Evolutionary conservation across 345 rosid genomes (phyloP).

Genomic region (Eutrema japonicum): DNA sequence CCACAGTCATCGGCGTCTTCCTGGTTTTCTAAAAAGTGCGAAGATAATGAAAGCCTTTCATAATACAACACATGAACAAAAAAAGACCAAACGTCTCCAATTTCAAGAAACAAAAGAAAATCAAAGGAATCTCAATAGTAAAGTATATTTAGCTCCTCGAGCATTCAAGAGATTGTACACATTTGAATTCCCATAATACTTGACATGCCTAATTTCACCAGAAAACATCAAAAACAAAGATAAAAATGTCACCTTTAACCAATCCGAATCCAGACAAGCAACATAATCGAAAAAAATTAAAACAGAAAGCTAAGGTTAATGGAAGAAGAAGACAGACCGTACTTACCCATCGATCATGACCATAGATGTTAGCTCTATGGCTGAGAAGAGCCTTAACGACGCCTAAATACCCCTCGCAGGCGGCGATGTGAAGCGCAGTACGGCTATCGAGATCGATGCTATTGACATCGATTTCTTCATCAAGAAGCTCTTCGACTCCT

Average conservation of each 20-base stretch:
- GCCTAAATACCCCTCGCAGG: conserved; percentile 93
- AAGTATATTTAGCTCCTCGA: conserved; percentile 86
- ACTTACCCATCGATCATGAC: conserved; percentile 99
- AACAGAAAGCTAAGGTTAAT: neutral
- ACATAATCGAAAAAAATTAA: neutral
- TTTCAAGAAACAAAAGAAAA: neutral
- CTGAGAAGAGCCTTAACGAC: conserved; percentile 63
- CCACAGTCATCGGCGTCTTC: conserved; percentile 87
- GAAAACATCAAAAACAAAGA: neutral
- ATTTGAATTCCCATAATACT: conserved; percentile 80
- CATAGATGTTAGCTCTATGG: conserved; percentile 75
- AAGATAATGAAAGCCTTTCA: conserved; percentile 10
- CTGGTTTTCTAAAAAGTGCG: conserved; percentile 64
- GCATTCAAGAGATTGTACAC: conserved; percentile 80
- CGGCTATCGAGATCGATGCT: conserved; percentile 91
- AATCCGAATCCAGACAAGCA: neutral
- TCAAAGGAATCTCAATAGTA: neutral
- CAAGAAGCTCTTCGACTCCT: conserved; percentile 77
- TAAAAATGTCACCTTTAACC: neutral
- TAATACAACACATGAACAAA: conserved; percentile 16
- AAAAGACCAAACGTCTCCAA: neutral
- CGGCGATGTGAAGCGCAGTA: conserved; percentile 88
- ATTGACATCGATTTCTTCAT: conserved; percentile 77
- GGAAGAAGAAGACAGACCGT: conserved; percentile 57
- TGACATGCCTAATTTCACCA: conserved; percentile 74